Base-by-base conservation (phyloP, 2,329 filamentous ascomycete genomes). In the Fusarium anguioides region DNA sequence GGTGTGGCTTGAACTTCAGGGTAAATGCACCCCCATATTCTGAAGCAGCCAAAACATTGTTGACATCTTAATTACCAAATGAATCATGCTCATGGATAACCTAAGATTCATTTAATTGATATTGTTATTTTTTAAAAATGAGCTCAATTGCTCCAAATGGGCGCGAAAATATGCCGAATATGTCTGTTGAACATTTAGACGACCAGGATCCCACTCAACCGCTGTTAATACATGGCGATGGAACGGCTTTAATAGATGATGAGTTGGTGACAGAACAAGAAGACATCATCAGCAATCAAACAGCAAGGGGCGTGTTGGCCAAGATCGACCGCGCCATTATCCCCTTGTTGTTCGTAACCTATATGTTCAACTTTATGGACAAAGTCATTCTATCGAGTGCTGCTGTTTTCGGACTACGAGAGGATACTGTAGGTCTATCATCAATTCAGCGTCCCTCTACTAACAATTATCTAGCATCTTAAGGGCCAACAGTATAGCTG, bases 281-380 rank as follows among this genome's bases (percentile, higher is more conserved):
- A 3, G 31, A 23, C 20, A 5, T 8, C 3, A 14, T 36, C 24
- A 33, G 62, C 14, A 14, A 23, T 23, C 63, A 64, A 20, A 57
- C 69, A 49, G 72, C 70, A 11, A 77, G 75, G 39, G 75, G 72
- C 9, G 80, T 87, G 5, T 58, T 88, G 48, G 77, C 81, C 24
- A 87, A 87, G 73, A 87, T 89, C 59, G 87, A 89, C 71, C 76
- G 75, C 64, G 77, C 77, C 14, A 76, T 89, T 11, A 82, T 89
- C 7, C 85, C 87, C 0, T 75, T 89, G 12, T 74, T 89, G 11
- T 87, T 88, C 60, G 66, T 83, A 39, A 87, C 83, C 0, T 89
- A 89, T 69, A 83, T 84, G 77, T 73, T 89, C 63, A 86, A 87
- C 69, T 88, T 88, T 57, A 86, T 89, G 80, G 87, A 89, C 74